These are phyloP conservation scores for Rhodotorula mucilaginosa DNA, from an alignment of 1,284 basidiomycete species.

Conservation along the genomic window DNA sequence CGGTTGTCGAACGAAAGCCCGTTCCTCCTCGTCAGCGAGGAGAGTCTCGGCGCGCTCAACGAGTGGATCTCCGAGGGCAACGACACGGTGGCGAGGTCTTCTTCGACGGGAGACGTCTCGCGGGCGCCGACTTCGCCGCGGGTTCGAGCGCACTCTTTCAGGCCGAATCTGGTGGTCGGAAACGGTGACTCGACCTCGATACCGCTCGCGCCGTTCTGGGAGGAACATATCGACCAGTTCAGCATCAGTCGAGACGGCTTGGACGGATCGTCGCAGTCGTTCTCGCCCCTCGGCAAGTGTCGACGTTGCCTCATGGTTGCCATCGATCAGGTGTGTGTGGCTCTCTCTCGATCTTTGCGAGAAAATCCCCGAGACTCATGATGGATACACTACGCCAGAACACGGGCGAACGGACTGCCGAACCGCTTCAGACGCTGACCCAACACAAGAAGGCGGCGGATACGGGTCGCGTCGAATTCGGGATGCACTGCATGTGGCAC, in stretches of 20 bases:
- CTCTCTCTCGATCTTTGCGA: background rate
- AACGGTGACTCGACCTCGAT: background rate
- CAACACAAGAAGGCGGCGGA: constrained; percentile 10
- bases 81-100: too few species aligned
- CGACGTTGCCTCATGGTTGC: constrained; percentile 36
- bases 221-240: constrained; percentile 19
- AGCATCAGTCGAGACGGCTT: background rate
- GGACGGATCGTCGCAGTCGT: background rate
- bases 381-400: background rate
- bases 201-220: constrained; percentile 19
- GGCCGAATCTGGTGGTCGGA: constrained; percentile 30
- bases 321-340: constrained; percentile 23
- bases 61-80: constrained; percentile 13
- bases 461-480: constrained; percentile 31
- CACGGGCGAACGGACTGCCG: constrained; percentile 19
- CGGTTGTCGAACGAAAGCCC: constrained; percentile 37
- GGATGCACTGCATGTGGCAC: constrained; percentile 19
- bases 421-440: constrained; percentile 25
- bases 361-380: background rate
- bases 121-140: too few species aligned
- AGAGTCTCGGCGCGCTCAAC: constrained; percentile 20
- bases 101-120: background rate
- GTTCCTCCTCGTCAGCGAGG: constrained; percentile 34
- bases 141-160: constrained; percentile 22
- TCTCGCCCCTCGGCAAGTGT: constrained; percentile 24